These are phyloP conservation scores for Globisporangium megalacanthum DNA, from an alignment of 352 stramenopile species.

Conservation along the genomic window DNA sequence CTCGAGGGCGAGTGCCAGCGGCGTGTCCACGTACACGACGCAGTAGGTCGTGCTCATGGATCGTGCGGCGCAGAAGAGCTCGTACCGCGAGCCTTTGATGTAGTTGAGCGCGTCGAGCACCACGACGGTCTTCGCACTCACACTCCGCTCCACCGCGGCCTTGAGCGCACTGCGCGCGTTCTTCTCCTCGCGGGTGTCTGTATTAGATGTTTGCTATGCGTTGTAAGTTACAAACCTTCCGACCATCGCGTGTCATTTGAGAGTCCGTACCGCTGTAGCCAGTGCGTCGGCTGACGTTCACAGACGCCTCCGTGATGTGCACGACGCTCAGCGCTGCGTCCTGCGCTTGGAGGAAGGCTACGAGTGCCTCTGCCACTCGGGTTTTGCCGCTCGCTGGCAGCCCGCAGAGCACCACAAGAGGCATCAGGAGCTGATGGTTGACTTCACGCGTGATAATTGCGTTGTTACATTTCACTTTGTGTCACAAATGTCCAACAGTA, in stretches of 20 bases:
- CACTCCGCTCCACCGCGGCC: slow-evolving; percentile 49
- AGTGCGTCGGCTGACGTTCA: slow-evolving; percentile 51
- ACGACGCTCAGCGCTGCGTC: slow-evolving; percentile 36
- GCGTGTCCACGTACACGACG: slow-evolving; percentile 78
- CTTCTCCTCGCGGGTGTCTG: slow-evolving; percentile 64
- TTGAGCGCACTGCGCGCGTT: slow-evolving; percentile 61
- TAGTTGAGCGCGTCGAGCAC: slow-evolving; percentile 94
- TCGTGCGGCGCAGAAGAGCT: slow-evolving; percentile 93
- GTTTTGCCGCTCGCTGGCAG: slow-evolving; percentile 69
- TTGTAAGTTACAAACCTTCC: too few species aligned
- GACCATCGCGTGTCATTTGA: neutral
- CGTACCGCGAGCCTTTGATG: slow-evolving; percentile 94
- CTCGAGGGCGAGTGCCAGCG: slow-evolving; percentile 46
- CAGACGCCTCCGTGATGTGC: slow-evolving; percentile 48
- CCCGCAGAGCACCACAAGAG: slow-evolving; percentile 69
- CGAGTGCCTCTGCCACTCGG: slow-evolving; percentile 41
- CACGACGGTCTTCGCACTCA: slow-evolving; percentile 72
- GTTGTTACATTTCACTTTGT: too few species aligned
- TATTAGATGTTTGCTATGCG: neutral
- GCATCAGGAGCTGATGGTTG: slow-evolving; percentile 27
- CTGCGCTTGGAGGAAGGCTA: slow-evolving; percentile 33
- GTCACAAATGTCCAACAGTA: too few species aligned
- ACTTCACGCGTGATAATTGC: too few species aligned
- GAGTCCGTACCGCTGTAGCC: slow-evolving; percentile 48
- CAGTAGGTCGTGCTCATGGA: slow-evolving; percentile 89